Base-by-base conservation (phyloP, 805 yeast species). In the Hanseniaspora vineae region DNA sequence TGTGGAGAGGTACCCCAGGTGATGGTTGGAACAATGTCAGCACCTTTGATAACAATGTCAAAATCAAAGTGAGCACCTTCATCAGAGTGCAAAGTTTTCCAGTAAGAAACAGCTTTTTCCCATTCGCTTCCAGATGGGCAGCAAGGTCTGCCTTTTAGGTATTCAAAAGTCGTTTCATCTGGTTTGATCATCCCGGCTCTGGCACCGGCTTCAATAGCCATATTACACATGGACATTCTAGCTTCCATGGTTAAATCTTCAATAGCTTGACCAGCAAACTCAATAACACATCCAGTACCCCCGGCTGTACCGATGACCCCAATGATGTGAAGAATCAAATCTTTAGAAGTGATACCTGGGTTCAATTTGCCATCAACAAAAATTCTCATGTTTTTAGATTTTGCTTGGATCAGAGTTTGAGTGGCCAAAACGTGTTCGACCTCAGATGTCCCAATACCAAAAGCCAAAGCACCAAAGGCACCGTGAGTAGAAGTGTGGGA, bases 1-100 rank as follows among this genome's bases (percentile, higher is more conserved):
- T 92, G 97, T 32, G 98, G 98, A 58, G 97, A 90, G 57, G 92
- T 92, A 72, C 98, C 98, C 98, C 98, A 92, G 23, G 98, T 92
- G 52, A 92, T 87, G 20, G 98, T 92, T 56, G 98, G 98, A 46
- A 84, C 78, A 51, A 92, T 81, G 58, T 90, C 97, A 23, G 73
- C 68, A 46, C 94, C 95, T 54, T 81, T 72, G 64, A 92, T 84
- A 42, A 72, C 70, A 56, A 92, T 81, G 56, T 86, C 96, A 55
- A 76, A 68, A 62, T 92, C 98, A 56, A 89, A 92, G 51, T 75
- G 69, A 31, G 98, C 97, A 59, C 85, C 96, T 50, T 81, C 84
- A 62, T 92, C 98, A 20, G 95, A 73, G 59, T 80, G 77, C 54
- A 92, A 73, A 49, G 97, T 78, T 57, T 75, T 78, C 98, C 98